These are phyloP conservation scores for Capsicum pubescens DNA, from an alignment of 257 asterid species.

Conservation along the genomic window DNA sequence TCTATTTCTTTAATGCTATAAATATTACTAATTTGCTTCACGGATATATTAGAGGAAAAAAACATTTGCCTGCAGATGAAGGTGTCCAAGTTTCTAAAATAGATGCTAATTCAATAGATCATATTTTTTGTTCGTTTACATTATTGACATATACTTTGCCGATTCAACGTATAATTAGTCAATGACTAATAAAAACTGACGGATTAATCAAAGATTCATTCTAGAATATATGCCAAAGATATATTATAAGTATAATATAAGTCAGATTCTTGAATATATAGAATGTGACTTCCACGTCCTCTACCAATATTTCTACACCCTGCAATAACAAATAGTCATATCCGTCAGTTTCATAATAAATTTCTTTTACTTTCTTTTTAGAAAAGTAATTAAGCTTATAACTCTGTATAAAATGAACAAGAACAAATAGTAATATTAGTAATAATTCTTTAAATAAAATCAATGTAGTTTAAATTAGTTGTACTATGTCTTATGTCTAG, in stretches of 20 bases:
- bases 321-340: background rate
- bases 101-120: background rate
- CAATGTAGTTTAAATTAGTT: too few relatives aligned
- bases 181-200: slow-evolving; percentile 13
- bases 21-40: background rate
- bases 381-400: too few relatives aligned
- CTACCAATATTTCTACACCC: slow-evolving; percentile 22
- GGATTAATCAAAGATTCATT: background rate
- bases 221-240: background rate
- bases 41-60: background rate
- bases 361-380: background rate
- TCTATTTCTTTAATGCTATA: background rate
- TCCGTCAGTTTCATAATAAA: background rate
- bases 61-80: background rate
- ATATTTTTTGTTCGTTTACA: background rate
- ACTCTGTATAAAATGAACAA: too few relatives aligned
- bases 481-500: too few relatives aligned
- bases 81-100: background rate
- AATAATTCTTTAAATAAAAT: background rate
- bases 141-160: background rate
- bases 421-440: too few relatives aligned
- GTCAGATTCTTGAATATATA: slow-evolving; percentile 11
- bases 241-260: background rate
- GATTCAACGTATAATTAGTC: slow-evolving; percentile 2
- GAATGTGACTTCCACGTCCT: background rate